Conservation (phyloP, 164 flowering plant species). For the Chimonanthus praecox region DNA sequence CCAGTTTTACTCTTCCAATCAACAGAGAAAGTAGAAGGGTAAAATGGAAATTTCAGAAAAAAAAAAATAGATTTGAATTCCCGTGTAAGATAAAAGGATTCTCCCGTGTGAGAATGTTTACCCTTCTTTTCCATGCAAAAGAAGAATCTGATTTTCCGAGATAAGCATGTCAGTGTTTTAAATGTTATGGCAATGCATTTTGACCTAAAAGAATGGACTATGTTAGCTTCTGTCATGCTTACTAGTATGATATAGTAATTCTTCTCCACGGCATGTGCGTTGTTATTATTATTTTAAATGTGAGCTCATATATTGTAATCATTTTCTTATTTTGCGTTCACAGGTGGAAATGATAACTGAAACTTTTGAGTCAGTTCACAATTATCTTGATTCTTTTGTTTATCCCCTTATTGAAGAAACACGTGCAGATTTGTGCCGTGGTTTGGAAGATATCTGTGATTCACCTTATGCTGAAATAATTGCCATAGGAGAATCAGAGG, state of each 20-base stretch:
- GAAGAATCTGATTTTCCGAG: neutral
- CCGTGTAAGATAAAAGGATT: too few species aligned
- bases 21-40: too few species aligned
- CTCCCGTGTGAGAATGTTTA: too few species aligned
- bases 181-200: neutral
- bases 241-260: neutral
- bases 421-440: slow-evolving; percentile 38
- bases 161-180: neutral
- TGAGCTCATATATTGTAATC: neutral
- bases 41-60: too few species aligned
- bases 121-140: too few species aligned
- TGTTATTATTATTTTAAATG: too few species aligned
- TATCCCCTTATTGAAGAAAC: slow-evolving; percentile 56
- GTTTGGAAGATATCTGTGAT: slow-evolving; percentile 34
- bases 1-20: too few species aligned
- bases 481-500: slow-evolving; percentile 14
- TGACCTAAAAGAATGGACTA: neutral
- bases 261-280: neutral
- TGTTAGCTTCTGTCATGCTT: neutral
- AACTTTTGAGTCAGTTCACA: slow-evolving; percentile 36
- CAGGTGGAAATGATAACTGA: slow-evolving; percentile 54
- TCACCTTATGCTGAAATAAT: slow-evolving; percentile 52
- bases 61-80: too few species aligned
- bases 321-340: slow-evolving; percentile 1
- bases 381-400: slow-evolving; percentile 40